A percentile compares a stretch with the other conserved stretches of the same genome.
Conservation (phyloP, 1,284 basidiomycete species). For the Trichosporon asahii region DNA sequence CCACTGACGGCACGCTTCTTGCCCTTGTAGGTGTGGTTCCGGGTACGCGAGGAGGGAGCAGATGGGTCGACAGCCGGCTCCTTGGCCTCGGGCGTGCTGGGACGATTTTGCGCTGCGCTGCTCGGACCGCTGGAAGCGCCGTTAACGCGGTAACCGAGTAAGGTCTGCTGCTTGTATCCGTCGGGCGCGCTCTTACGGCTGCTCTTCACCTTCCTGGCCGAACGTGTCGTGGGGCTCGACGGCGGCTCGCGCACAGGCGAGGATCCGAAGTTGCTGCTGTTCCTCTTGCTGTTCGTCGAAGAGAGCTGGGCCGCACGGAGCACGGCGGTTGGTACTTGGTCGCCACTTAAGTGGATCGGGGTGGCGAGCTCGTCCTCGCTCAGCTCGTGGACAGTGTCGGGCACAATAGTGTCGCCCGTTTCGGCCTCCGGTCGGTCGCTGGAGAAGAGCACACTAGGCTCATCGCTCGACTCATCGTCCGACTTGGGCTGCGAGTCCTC, state of each 20-base stretch:
- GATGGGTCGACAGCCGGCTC: too few species aligned
- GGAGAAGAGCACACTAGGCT: neutral
- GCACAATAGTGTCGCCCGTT: neutral
- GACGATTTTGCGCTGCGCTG: neutral
- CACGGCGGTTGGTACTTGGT: neutral
- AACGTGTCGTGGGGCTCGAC: neutral
- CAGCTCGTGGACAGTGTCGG: neutral
- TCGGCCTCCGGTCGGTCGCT: neutral
- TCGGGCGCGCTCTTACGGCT: neutral
- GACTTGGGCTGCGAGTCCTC: neutral
- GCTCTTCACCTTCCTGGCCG: neutral
- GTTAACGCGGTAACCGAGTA: neutral
- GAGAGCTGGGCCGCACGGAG: neutral
- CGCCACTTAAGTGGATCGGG: neutral
- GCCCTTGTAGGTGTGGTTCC: neutral
- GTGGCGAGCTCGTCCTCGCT: too few species aligned
- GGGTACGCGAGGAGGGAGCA: too few species aligned
- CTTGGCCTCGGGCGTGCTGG: too few species aligned
- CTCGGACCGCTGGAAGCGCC: neutral
- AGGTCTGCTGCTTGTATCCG: neutral
- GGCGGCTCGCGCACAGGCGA: neutral
- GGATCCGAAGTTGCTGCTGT: neutral
- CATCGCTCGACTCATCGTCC: neutral
- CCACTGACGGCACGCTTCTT: neutral
- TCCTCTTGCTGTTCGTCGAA: neutral